phyloP scores from a whole-genome alignment of 2,329 filamentous ascomycete species.

The Nemania diffusa region DNA sequence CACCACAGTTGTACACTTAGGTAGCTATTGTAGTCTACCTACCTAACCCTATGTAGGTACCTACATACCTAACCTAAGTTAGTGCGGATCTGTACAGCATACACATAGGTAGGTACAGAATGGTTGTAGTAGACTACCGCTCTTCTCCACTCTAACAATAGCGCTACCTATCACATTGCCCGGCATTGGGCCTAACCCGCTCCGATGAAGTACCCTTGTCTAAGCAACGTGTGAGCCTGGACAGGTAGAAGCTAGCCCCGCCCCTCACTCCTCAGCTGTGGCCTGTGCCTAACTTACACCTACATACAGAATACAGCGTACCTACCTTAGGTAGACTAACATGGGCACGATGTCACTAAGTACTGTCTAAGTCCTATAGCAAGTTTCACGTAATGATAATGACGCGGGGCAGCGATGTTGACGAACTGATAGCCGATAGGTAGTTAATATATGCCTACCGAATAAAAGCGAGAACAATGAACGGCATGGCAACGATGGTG shows the following conservation, averaged over 20 bases:
- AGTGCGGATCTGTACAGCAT: too few relatives aligned
- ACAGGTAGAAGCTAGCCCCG: not conserved
- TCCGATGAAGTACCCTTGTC: not conserved
- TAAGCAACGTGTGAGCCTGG: not conserved
- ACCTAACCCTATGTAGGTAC: not conserved
- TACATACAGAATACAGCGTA: not conserved
- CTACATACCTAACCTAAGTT: not conserved
- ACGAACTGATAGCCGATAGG: constrained; percentile 21
- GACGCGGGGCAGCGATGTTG: constrained; percentile 20
- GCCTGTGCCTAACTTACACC: constrained; percentile 9
- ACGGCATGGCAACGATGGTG: not conserved
- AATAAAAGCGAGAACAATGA: not conserved
- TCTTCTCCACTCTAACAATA: too few relatives aligned
- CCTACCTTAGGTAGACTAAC: too few relatives aligned
- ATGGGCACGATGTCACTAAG: too few relatives aligned
- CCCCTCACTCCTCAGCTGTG: not conserved
- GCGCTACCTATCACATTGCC: too few relatives aligned
- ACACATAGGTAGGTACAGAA: too few relatives aligned
- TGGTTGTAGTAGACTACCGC: too few relatives aligned
- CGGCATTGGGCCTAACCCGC: not conserved
- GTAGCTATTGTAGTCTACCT: not conserved
- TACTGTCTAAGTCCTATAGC: constrained; percentile 4
- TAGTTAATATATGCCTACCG: not conserved
- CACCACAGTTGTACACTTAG: not conserved
- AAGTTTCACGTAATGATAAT: constrained; percentile 16